These are phyloP conservation scores for Aspergillus conjunctus DNA, from an alignment of 495 filamentous ascomycete genomes.

Conservation along the genomic window DNA sequence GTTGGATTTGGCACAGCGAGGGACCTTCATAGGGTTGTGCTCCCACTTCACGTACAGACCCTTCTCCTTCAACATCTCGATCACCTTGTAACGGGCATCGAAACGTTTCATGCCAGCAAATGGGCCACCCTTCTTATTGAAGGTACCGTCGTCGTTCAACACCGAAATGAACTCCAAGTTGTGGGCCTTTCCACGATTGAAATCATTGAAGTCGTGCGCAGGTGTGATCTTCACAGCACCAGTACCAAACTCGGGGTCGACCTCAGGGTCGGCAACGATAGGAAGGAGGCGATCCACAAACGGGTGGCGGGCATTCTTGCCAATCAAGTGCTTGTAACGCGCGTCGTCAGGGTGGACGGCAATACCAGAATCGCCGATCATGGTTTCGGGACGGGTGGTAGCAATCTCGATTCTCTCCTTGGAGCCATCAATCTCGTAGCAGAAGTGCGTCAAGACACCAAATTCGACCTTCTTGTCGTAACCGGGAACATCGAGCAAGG, in stretches of 20 bases:
- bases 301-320: conserved; percentile 70
- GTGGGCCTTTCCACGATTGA: conserved; percentile 67
- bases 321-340: conserved; percentile 63
- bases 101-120: conserved; percentile 74
- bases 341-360: conserved; percentile 77
- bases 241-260: conserved; percentile 75
- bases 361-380: conserved; percentile 76
- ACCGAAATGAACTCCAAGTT: conserved; percentile 56
- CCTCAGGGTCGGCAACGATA: conserved; percentile 70
- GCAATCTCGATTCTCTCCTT: conserved; percentile 72
- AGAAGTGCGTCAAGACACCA: conserved; percentile 70
- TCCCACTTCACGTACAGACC: conserved; percentile 77
- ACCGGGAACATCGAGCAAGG: conserved; percentile 64
- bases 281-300: conserved; percentile 67
- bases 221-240: conserved; percentile 81
- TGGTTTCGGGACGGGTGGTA: conserved; percentile 80
- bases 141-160: conserved; percentile 61
- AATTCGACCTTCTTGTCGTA: conserved; percentile 73
- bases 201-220: conserved; percentile 80
- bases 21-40: conserved; percentile 79
- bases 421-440: conserved; percentile 66
- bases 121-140: conserved; percentile 63
- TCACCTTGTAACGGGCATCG: conserved; percentile 71
- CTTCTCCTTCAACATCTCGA: conserved; percentile 67
- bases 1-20: conserved; percentile 70